A percentile compares a stretch with the other conserved stretches of the same genome.
phyloP scores from a whole-genome alignment of 2,329 filamentous ascomycete species.

The Fusarium kyushuense region DNA sequence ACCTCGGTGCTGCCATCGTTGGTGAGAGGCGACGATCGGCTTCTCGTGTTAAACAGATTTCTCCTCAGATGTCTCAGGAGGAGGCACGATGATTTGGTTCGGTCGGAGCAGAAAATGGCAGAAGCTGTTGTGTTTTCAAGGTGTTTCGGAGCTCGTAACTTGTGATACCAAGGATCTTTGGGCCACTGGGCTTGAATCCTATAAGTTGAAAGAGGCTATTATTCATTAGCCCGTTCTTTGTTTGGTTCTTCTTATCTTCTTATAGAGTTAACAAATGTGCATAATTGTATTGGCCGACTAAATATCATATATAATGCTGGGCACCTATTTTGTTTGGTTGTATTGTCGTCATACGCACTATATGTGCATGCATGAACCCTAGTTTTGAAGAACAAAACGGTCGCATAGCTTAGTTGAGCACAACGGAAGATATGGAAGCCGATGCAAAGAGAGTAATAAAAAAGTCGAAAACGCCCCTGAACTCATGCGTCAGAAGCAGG shows the following conservation, averaged over 20 bases:
- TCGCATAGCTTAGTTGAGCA: not conserved
- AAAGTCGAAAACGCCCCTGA: not conserved
- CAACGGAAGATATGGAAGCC: not conserved
- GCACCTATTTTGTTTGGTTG: not conserved
- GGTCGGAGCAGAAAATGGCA: not conserved
- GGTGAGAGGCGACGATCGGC: slow-evolving; percentile 31
- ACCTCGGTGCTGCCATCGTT: slow-evolving; percentile 51
- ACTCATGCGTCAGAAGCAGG: not conserved
- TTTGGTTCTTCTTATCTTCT: not conserved
- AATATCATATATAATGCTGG: not conserved
- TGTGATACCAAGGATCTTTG: slow-evolving; percentile 35
- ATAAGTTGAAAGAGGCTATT: slow-evolving; percentile 4
- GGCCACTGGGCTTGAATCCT: slow-evolving; percentile 2
- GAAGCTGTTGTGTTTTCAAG: slow-evolving; percentile 11
- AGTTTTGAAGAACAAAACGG: not conserved
- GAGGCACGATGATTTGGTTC: slow-evolving; percentile 23
- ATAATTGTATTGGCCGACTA: not conserved
- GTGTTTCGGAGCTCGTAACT: slow-evolving; percentile 21
- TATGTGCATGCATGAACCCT: not conserved
- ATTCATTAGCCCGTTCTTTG: not conserved
- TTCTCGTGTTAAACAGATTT: slow-evolving; percentile 35
- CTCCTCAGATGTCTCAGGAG: slow-evolving; percentile 45
- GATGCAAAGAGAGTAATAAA: not conserved
- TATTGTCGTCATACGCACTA: not conserved
- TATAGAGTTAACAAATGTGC: not conserved